Conservation (phyloP, 768 basidiomycete species). For the Amanita pseudoporphyria region DNA sequence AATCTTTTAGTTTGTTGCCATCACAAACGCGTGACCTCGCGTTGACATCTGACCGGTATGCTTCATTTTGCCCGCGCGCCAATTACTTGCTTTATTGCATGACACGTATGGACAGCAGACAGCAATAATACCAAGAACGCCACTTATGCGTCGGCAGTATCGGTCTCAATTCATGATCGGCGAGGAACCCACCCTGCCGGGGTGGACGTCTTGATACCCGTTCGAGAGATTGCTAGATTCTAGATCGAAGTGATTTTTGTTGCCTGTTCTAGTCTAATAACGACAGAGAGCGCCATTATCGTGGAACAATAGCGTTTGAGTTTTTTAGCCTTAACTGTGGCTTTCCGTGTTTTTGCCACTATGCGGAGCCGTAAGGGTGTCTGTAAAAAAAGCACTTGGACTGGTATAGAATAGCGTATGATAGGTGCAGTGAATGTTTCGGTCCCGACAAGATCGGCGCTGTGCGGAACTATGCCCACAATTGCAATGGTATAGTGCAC, state of each 20-base stretch:
- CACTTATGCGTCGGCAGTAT: neutral
- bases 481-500: too few species aligned
- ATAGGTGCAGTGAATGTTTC: neutral
- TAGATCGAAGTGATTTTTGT: neutral
- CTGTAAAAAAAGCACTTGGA: neutral
- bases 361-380: neutral
- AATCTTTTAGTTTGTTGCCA: neutral
- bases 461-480: neutral
- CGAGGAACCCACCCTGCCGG: neutral
- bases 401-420: neutral
- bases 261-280: neutral
- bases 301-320: neutral
- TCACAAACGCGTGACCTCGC: too few species aligned
- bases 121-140: neutral
- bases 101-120: neutral
- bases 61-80: too few species aligned
- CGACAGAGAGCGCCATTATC: neutral
- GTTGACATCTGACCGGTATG: too few species aligned
- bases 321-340: neutral
- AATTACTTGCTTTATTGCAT: too few species aligned
- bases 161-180: conserved; percentile 1
- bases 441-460: conserved; percentile 1
- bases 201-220: neutral
- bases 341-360: too few species aligned
- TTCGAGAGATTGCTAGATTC: neutral